Conservation (phyloP, 139 green algal genomes). For the Limnomonas spitsbergensis region DNA sequence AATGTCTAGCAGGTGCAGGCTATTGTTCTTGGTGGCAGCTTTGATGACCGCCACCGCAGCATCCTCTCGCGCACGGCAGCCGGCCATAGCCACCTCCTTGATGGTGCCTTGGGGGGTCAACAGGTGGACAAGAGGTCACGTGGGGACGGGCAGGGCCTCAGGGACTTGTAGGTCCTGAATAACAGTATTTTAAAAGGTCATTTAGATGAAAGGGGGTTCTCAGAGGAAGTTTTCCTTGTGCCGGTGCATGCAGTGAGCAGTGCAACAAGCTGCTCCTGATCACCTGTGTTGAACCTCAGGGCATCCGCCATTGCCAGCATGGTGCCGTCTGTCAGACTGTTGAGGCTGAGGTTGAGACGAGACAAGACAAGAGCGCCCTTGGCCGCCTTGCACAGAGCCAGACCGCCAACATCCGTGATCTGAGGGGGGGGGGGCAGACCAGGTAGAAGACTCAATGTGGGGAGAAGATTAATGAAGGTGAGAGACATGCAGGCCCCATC, state of each 20-base stretch:
- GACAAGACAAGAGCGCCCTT: constrained; percentile 46
- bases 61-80: constrained; percentile 32
- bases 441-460: too few relatives aligned
- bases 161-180: background rate
- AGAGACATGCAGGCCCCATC: too few relatives aligned
- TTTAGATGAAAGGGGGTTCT: too few relatives aligned
- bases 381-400: constrained; percentile 36
- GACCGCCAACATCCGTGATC: constrained; percentile 43
- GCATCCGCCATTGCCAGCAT: constrained; percentile 39
- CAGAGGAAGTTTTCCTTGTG: too few relatives aligned
- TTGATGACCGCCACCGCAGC: constrained; percentile 32
- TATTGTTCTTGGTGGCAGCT: constrained; percentile 37
- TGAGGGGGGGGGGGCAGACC: constrained; percentile 5
- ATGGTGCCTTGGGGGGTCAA: constrained; percentile 33
- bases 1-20: constrained; percentile 53
- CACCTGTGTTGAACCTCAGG: constrained; percentile 38
- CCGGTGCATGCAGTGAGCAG: too few relatives aligned
- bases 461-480: too few relatives aligned
- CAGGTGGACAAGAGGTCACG: background rate
- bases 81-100: constrained; percentile 39
- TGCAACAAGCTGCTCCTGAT: too few relatives aligned
- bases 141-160: background rate
- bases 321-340: constrained; percentile 32
- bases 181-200: background rate
- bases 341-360: constrained; percentile 50